These are phyloP conservation scores for Ammopiptanthus mongolicus DNA, from an alignment of 306 rosid genomes.

Conservation along the genomic window DNA sequence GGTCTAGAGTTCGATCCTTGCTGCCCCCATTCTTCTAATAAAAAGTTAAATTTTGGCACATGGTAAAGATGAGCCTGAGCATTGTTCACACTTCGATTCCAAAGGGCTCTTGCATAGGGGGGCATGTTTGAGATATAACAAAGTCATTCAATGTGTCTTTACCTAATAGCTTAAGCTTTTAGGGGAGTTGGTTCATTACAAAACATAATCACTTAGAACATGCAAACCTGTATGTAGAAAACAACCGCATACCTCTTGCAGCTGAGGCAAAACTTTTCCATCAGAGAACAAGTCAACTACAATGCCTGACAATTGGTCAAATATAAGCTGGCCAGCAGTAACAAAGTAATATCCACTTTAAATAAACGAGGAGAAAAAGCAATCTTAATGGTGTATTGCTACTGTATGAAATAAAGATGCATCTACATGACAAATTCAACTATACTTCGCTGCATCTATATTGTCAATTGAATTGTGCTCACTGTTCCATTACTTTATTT, in stretches of 20 bases:
- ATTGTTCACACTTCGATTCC: too few species aligned
- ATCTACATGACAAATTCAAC: background rate
- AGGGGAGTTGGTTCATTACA: background rate
- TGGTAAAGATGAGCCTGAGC: too few species aligned
- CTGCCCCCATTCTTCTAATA: too few species aligned
- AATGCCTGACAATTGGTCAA: constrained; percentile 57
- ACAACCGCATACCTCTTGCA: constrained; percentile 61
- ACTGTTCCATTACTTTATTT: background rate
- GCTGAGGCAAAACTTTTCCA: constrained; percentile 74
- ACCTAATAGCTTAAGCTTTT: background rate
- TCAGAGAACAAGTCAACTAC: constrained; percentile 75
- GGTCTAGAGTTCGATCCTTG: too few species aligned
- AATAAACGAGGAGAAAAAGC: background rate
- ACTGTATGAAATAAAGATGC: background rate
- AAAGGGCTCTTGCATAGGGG: too few species aligned
- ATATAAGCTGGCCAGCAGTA: constrained; percentile 34
- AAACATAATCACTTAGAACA: background rate
- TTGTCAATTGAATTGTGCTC: background rate
- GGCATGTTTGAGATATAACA: background rate
- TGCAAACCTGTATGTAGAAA: background rate
- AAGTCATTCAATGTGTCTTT: background rate
- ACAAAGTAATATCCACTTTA: background rate
- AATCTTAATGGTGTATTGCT: background rate
- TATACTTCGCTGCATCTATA: background rate
- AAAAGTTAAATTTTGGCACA: too few species aligned